Evolutionary conservation across 2,329 filamentous ascomycete genomes (phyloP).

Genomic region (Fonsecaea pedrosoi): DNA sequence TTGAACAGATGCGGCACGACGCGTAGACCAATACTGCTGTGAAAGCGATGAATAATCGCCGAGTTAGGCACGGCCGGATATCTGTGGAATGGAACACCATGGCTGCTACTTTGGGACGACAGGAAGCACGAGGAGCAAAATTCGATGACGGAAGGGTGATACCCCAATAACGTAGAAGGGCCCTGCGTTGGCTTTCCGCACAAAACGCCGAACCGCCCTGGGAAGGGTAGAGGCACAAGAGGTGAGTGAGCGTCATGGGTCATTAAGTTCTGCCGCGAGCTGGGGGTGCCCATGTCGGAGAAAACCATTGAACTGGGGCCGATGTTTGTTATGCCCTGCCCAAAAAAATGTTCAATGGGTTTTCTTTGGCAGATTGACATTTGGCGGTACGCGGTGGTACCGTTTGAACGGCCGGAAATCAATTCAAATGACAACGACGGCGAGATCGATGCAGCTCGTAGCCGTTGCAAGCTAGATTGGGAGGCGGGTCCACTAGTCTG

Average conservation of each 20-base stretch:
- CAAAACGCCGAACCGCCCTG: slow-evolving; percentile 6
- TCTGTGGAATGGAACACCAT: slow-evolving; percentile 11
- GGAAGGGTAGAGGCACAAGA: slow-evolving; percentile 16
- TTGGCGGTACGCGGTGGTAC: too few relatives aligned
- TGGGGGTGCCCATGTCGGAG: slow-evolving; percentile 35
- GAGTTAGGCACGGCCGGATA: slow-evolving; percentile 23
- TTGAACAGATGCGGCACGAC: slow-evolving; percentile 29
- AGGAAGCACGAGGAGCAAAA: slow-evolving; percentile 6
- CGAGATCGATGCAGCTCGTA: slow-evolving; percentile 24
- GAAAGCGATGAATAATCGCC: slow-evolving; percentile 31
- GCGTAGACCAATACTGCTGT: slow-evolving; percentile 15
- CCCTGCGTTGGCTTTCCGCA: slow-evolving; percentile 17
- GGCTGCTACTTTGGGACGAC: slow-evolving; percentile 5
- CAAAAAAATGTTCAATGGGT: slow-evolving; percentile 6
- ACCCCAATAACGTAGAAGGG: slow-evolving; percentile 7
- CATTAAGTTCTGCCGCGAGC: slow-evolving; percentile 28
- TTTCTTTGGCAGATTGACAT: not conserved
- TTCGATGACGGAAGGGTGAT: slow-evolving; percentile 29
- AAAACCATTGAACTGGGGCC: slow-evolving; percentile 29
- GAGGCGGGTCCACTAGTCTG: slow-evolving; percentile 22
- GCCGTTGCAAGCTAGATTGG: slow-evolving; percentile 32
- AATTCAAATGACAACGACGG: slow-evolving; percentile 30
- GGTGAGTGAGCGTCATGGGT: slow-evolving; percentile 7
- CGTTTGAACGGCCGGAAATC: slow-evolving; percentile 1
- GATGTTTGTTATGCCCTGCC: slow-evolving; percentile 11